phyloP scores from a whole-genome alignment of 768 basidiomycete genomes.

The Collybia sordida region DNA sequence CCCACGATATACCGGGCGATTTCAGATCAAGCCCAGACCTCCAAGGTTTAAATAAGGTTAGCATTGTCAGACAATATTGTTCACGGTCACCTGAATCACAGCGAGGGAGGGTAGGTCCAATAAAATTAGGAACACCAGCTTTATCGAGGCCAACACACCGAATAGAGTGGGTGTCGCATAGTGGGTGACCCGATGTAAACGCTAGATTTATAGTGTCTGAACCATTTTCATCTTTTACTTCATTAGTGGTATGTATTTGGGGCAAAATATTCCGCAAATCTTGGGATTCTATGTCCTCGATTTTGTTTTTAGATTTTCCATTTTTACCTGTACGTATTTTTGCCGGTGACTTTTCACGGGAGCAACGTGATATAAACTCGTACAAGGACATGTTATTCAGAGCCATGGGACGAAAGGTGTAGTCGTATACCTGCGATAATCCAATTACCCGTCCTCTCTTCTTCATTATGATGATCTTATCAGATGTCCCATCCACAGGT shows the following conservation, averaged over 20 bases:
- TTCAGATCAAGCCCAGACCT: conserved; percentile 26
- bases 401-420: too few relatives aligned
- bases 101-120: conserved; percentile 25
- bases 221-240: conserved; percentile 1
- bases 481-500: conserved; percentile 2
- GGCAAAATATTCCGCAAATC: too few relatives aligned
- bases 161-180: conserved; percentile 13
- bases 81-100: conserved; percentile 29
- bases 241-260: too few relatives aligned
- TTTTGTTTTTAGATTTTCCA: too few relatives aligned
- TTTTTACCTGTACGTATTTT: too few relatives aligned
- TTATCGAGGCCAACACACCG: background rate
- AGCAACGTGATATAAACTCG: too few relatives aligned
- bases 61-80: conserved; percentile 30
- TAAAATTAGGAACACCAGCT: conserved; percentile 25
- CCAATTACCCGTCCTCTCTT: conserved; percentile 8
- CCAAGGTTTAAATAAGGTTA: conserved; percentile 34
- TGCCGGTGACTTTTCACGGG: too few relatives aligned
- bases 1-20: conserved; percentile 18
- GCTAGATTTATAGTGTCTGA: background rate
- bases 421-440: too few relatives aligned
- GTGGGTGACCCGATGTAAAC: conserved; percentile 15
- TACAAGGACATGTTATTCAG: too few relatives aligned
- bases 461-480: conserved; percentile 13
- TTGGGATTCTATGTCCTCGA: too few relatives aligned